Evolutionary conservation across 495 filamentous ascomycete genomes (phyloP).

Genomic region (Trichoderma asperelloides): DNA sequence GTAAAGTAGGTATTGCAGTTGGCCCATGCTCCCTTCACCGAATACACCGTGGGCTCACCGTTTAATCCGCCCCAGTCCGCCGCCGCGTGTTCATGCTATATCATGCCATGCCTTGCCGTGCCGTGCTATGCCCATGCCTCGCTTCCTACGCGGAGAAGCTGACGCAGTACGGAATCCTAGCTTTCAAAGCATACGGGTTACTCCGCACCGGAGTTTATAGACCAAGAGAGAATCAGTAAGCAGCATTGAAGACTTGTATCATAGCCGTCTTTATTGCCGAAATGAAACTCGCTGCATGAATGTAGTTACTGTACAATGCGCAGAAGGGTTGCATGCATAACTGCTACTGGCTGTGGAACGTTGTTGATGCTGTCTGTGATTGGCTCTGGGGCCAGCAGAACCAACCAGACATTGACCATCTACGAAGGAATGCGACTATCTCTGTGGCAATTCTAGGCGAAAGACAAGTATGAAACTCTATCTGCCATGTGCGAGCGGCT

Average conservation of each 20-base stretch:
- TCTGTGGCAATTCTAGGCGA: background rate
- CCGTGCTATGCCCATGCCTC: background rate
- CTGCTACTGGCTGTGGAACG: background rate
- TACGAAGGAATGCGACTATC: background rate
- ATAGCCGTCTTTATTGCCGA: background rate
- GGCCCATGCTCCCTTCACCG: background rate
- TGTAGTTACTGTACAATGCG: background rate
- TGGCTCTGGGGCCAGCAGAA: background rate
- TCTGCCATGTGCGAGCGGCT: background rate
- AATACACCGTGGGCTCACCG: background rate
- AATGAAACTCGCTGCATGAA: background rate
- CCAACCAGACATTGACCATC: background rate
- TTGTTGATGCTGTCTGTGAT: background rate
- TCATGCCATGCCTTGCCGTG: background rate
- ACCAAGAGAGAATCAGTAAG: background rate
- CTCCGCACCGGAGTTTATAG: background rate
- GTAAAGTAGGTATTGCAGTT: no score
- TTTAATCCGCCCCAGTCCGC: background rate
- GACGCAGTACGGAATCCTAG: background rate
- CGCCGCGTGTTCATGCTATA: background rate
- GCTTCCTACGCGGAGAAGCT: background rate
- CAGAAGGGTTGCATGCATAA: background rate
- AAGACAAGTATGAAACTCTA: background rate
- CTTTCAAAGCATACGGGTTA: background rate
- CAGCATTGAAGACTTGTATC: background rate